A percentile compares a stretch with the other conserved stretches of the same genome.
Conservation (phyloP, 495 filamentous ascomycete species). For the Xylaria cubensis region DNA sequence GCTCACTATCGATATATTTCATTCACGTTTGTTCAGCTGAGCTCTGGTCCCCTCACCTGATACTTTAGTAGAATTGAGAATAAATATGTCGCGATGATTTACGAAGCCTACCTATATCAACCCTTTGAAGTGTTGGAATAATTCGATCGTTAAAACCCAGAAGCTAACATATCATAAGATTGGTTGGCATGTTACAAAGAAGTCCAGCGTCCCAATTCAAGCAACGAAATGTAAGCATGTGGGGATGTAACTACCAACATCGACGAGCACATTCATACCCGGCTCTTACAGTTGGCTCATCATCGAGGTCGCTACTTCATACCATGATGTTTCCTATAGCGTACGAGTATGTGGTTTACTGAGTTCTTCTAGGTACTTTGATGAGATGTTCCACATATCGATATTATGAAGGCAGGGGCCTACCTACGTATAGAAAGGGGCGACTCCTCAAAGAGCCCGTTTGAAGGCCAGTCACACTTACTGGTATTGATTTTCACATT, state of each 20-base stretch:
- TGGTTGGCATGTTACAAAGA: not conserved
- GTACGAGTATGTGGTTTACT: too few species aligned
- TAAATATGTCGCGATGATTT: not conserved
- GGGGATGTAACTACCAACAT: not conserved
- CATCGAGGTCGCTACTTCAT: not conserved
- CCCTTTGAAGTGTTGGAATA: not conserved
- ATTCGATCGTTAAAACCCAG: not conserved
- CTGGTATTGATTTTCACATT: not conserved
- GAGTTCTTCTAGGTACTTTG: too few species aligned
- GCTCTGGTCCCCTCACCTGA: not conserved
- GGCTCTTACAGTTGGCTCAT: not conserved
- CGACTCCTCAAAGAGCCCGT: not conserved
- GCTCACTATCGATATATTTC: slow-evolving; percentile 19
- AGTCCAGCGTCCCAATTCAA: not conserved
- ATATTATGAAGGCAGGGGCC: too few species aligned
- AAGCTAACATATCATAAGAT: not conserved
- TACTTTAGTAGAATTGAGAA: not conserved
- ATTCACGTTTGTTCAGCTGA: not conserved
- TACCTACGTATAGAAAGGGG: too few species aligned
- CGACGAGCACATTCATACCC: not conserved
- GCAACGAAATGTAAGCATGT: not conserved
- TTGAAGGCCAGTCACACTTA: not conserved
- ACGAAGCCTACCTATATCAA: not conserved
- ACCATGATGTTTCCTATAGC: not conserved
- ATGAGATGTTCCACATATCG: too few species aligned